A percentile compares a stretch with the other conserved stretches of the same genome.
phyloP scores from a whole-genome alignment of 257 asterid genomes.

The Solanum piurae region DNA sequence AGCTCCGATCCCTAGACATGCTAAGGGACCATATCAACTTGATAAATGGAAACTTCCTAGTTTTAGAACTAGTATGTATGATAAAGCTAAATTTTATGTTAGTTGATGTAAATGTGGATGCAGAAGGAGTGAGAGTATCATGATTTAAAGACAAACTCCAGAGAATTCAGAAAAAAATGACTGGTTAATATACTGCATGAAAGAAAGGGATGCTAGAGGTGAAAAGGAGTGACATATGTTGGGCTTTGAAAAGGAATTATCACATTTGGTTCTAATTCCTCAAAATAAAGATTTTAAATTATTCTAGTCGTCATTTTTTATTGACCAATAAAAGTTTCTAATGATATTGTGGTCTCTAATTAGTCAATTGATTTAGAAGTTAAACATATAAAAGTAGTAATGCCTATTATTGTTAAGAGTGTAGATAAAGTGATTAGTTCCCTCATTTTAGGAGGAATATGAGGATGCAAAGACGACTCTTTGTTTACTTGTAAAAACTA shows the following conservation, averaged over 20 bases:
- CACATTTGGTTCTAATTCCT: too few species aligned
- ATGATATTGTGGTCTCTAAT: neutral
- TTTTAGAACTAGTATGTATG: too few species aligned
- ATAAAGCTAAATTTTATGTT: too few species aligned
- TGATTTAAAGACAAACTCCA: neutral
- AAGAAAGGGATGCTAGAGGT: neutral
- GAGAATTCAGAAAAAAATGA: neutral
- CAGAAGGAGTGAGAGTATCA: too few species aligned
- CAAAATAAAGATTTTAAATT: neutral
- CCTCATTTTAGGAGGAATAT: constrained; percentile 16
- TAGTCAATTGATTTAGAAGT: neutral
- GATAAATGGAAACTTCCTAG: too few species aligned
- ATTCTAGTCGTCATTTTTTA: neutral
- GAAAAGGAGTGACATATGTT: neutral
- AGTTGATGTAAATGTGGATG: too few species aligned
- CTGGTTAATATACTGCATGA: neutral
- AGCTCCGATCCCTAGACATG: too few species aligned
- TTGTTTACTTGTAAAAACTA: constrained; percentile 20
- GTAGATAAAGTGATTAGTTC: neutral
- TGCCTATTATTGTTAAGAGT: neutral
- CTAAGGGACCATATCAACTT: too few species aligned
- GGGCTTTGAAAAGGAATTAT: neutral
- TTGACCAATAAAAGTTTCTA: neutral
- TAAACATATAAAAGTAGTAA: neutral
- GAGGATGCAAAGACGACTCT: constrained; percentile 26